phyloP scores from a whole-genome alignment of 192 early-diverging fungal genomes.

The Backusella tarrabulga region DNA sequence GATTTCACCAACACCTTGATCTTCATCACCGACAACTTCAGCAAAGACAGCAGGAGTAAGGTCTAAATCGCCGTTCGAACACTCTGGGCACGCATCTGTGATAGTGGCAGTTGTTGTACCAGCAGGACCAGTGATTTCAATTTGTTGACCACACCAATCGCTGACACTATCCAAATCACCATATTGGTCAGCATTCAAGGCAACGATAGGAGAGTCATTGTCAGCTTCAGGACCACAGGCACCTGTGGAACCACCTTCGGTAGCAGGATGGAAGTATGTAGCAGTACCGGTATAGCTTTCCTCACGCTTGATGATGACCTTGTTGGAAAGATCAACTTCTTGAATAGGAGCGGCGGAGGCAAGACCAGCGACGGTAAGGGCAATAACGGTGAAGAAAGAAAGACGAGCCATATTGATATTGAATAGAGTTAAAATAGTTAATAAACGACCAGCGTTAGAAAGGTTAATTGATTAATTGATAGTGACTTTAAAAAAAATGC shows the following conservation, averaged over 20 bases:
- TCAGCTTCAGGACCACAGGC: constrained; percentile 38
- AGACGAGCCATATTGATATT: background rate
- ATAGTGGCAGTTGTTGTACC: constrained; percentile 37
- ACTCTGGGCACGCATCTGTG: constrained; percentile 46
- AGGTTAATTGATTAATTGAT: background rate
- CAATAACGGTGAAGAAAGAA: constrained; percentile 16
- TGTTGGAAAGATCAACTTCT: background rate
- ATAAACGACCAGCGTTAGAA: constrained; percentile 1
- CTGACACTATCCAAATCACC: constrained; percentile 24
- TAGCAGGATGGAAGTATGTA: constrained; percentile 43
- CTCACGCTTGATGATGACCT: background rate
- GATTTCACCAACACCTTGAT: constrained; percentile 38
- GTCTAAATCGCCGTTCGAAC: constrained; percentile 32
- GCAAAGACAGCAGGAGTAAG: constrained; percentile 41
- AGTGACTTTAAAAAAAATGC: background rate
- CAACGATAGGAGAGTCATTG: constrained; percentile 42
- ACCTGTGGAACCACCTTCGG: constrained; percentile 26
- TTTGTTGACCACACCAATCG: constrained; percentile 34
- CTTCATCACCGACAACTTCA: constrained; percentile 28
- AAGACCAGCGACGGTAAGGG: background rate
- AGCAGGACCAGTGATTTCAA: constrained; percentile 28
- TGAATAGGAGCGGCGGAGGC: constrained; percentile 11
- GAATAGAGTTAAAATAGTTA: background rate
- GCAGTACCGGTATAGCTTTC: constrained; percentile 25
- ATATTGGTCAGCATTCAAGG: constrained; percentile 33